Evolutionary conservation across 768 basidiomycete genomes (phyloP).

Genomic region (Pisolithus marmoratus): DNA sequence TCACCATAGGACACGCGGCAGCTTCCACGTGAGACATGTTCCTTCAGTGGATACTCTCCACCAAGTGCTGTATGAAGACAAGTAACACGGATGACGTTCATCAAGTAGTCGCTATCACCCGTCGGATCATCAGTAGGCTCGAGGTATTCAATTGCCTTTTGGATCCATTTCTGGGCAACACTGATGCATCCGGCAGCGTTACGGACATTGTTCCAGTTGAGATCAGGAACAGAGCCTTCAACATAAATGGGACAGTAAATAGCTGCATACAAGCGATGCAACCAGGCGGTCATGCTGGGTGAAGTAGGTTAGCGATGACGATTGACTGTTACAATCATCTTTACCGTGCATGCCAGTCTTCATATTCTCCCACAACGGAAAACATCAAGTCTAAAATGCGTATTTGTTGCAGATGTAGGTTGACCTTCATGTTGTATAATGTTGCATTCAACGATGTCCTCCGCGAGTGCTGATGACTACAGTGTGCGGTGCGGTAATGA

Average conservation of each 20-base stretch:
- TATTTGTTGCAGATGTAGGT: not conserved
- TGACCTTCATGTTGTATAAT: not conserved
- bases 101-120: not conserved
- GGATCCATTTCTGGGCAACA: not conserved
- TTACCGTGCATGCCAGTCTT: not conserved
- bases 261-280: not conserved
- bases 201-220: not conserved
- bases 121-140: not conserved
- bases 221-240: not conserved
- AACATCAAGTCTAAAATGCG: not conserved
- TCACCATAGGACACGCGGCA: not conserved
- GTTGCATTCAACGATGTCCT: not conserved
- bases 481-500: not conserved
- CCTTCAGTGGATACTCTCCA: not conserved
- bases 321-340: no score
- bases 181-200: no score
- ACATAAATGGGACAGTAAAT: not conserved
- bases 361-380: not conserved
- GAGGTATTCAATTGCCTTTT: not conserved
- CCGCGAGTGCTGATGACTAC: not conserved
- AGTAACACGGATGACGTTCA: not conserved
- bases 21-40: not conserved
- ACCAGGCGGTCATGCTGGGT: not conserved
- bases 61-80: not conserved
- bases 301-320: not conserved